Evolutionary conservation across 2,329 filamentous ascomycete genomes (phyloP), one percentile per base, ranked within the genome.

Genomic region (Penicillium verrucosum): DNA sequence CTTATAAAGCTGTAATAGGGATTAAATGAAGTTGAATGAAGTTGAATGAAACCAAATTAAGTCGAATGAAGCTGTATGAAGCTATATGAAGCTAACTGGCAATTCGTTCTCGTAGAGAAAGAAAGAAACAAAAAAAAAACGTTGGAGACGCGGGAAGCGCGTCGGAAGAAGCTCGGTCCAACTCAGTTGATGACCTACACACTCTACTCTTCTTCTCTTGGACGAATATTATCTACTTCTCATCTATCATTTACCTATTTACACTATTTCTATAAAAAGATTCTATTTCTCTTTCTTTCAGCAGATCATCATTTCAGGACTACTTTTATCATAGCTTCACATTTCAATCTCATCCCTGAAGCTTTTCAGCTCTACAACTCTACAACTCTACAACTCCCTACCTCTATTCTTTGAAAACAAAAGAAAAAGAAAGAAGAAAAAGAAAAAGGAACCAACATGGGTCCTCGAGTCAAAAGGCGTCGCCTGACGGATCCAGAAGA

Each of bases 401-500:
- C n/a, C 37, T 47, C 41, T 30, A 32, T 12, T 32, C 12, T 32
- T 30, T 29, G 29, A 29, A 32, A 32, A 32, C 30, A 5, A 14
- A 5, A 12, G 30, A 32, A 32, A 12, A 14, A 32, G 4, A 11
- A 11, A 30, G 1, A 30, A 11, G 4, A 10, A 10, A 30, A 30
- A 34, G 5, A 16, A 18, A 29, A 23, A 18, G 18, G 18, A 18
- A 3, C 10, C 57, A 61, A 9, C 14, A 76, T 76, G 73, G 63
- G 56, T 29, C 61, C 64, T 49, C 63, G 67, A 11, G 29, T 59
- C 27, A 75, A 72, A 62, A 67, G 67, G 50, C 66, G 64, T 47
- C 68, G 70, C 18, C 49, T 70, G 32, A 63, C 63, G 42, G 54
- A 63, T 29, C 55, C 60, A 12, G 60, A 61, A 5, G 53, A 68